Percentiles rank a stretch among this genome's conserved stretches.
Conservation (phyloP, 2,329 filamentous ascomycete species). For the Penicillium brevicompactum region DNA sequence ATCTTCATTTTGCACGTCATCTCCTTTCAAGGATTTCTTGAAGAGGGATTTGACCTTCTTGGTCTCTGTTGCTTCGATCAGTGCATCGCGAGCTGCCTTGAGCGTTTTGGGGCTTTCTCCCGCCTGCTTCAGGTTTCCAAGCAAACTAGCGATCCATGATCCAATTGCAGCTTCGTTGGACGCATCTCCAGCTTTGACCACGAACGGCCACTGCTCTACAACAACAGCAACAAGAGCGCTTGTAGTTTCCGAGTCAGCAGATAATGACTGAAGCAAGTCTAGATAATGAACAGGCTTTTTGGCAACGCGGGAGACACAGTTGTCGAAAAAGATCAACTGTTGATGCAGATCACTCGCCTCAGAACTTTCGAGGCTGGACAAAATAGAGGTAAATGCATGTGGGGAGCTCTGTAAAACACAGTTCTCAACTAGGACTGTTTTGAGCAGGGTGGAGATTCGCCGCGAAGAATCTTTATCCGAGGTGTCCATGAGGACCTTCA, state of each 20-base stretch:
- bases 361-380: conserved; percentile 40
- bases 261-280: conserved; percentile 48
- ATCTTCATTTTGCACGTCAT: conserved; percentile 17
- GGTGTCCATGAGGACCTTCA: conserved; percentile 40
- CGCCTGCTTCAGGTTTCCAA: conserved; percentile 57
- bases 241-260: conserved; percentile 41
- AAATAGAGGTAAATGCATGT: conserved; percentile 40
- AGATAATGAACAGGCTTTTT: conserved; percentile 81
- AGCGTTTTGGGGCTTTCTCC: conserved; percentile 55
- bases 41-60: conserved; percentile 38
- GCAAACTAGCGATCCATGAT: conserved; percentile 60
- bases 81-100: conserved; percentile 47
- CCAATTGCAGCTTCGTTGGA: conserved; percentile 53
- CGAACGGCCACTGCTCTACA: conserved; percentile 76
- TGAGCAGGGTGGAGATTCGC: conserved; percentile 37
- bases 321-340: conserved; percentile 75
- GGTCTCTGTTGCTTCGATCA: conserved; percentile 44
- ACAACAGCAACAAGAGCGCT: conserved; percentile 71
- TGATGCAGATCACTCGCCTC: conserved; percentile 33
- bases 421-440: conserved; percentile 39
- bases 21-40: conserved; percentile 42
- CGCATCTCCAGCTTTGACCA: conserved; percentile 54
- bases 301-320: conserved; percentile 75
- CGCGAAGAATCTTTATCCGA: conserved; percentile 33
- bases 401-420: conserved; percentile 37